Evolutionary conservation across 2,329 filamentous ascomycete species (phyloP).

Genomic region (Dactylonectria estremocensis): DNA sequence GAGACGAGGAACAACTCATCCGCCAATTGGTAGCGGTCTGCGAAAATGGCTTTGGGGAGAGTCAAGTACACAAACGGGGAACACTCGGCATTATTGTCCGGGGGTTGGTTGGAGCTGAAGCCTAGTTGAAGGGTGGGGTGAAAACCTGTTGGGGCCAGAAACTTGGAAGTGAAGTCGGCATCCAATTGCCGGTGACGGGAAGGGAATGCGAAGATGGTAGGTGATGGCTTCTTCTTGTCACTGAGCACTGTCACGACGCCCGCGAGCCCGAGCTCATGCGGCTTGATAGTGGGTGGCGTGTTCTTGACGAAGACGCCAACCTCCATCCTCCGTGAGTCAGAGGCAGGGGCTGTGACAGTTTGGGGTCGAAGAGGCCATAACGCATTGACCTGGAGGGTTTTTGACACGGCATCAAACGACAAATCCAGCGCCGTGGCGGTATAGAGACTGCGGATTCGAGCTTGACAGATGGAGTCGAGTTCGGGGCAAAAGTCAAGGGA

Average conservation of each 20-base stretch:
- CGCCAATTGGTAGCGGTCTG: slow-evolving; percentile 88
- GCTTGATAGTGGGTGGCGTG: slow-evolving; percentile 69
- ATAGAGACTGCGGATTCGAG: slow-evolving; percentile 59
- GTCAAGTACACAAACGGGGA: slow-evolving; percentile 85
- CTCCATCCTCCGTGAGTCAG: slow-evolving; percentile 74
- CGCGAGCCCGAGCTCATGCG: slow-evolving; percentile 83
- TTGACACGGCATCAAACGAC: slow-evolving; percentile 79
- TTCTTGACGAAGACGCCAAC: slow-evolving; percentile 84
- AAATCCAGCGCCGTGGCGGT: slow-evolving; percentile 80
- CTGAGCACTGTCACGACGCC: slow-evolving; percentile 86
- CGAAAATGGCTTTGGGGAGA: slow-evolving; percentile 85
- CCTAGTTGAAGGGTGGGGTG: slow-evolving; percentile 85
- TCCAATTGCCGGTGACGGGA: slow-evolving; percentile 79
- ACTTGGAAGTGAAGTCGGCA: slow-evolving; percentile 73
- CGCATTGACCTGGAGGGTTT: slow-evolving; percentile 75
- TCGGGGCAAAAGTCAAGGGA: slow-evolving; percentile 66
- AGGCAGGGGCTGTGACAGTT: slow-evolving; percentile 58
- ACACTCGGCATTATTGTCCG: slow-evolving; percentile 73
- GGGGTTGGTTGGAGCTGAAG: slow-evolving; percentile 68
- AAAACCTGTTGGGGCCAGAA: slow-evolving; percentile 82
- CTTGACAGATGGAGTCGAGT: slow-evolving; percentile 64
- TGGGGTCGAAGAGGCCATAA: slow-evolving; percentile 70
- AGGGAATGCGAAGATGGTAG: slow-evolving; percentile 87
- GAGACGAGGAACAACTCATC: slow-evolving; percentile 84
- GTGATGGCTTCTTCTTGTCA: slow-evolving; percentile 78